Base-by-base conservation (phyloP, 1,139 yeast genomes). In the Geotrichum fermentans region DNA sequence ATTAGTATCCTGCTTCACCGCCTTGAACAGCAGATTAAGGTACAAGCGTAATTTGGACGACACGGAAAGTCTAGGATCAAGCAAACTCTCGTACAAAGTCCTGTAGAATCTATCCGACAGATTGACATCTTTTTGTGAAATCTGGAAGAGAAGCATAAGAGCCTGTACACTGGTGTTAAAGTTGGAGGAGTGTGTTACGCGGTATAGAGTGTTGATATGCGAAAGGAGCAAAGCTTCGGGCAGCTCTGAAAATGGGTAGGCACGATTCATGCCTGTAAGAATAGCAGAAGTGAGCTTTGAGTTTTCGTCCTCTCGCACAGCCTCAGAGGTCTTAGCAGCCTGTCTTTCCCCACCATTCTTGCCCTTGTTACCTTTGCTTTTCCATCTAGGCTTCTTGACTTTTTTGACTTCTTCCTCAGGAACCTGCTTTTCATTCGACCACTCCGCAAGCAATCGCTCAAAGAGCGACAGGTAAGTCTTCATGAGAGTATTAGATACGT, bases 151-250 rank as follows among this genome's bases (percentile, higher is more conserved):
- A 61, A 92, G 78, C 28, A 85, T 82, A 56, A 94, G 75, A 0
- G 98, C 96, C 71, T 94, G 98, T 29, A 94, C 82, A 8, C 95
- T 83, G 2, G 98, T 92, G 66, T 88, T 89, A 73, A 92, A 90
- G 66, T 94, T 94, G 26, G 95, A 80, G 20, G 96, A 84, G 66
- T 92, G 97, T 2, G 97, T 90, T 61, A 92, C 90, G 61, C 80
- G 80, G 73, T 84, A 94, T 52, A 92, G 72, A 0, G 95, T 84
- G 61, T 88, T 83, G 62, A 90, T 73, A 68, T 94, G 97, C 55
- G 76, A 73, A 56, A 82, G 80, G 66, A 87, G 90, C 7, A 80
- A 77, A 18, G 80, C 81, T 46, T 80, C 74, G 7, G 95, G 85
- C 51, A 94, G 73, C 54, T 79, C 76, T 1, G 96, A 82, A 64